Conservation (phyloP, 2,329 filamentous ascomycete genomes). For the Pseudocercospora eumusae region DNA sequence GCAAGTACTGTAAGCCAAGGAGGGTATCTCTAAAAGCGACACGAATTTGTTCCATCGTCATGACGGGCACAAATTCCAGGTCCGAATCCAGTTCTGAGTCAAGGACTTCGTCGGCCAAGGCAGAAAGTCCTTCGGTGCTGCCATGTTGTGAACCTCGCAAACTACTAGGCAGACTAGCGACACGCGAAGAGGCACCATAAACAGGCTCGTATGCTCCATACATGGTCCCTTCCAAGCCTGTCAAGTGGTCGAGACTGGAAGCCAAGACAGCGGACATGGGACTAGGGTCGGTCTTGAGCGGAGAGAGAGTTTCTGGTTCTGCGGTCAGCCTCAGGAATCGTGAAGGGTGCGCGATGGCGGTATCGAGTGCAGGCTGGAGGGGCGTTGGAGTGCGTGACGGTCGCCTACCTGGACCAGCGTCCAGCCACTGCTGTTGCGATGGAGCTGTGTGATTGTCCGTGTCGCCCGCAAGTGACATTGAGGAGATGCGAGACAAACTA, state of each 20-base stretch:
- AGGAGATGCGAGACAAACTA: conserved; percentile 41
- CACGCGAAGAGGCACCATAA: conserved; percentile 52
- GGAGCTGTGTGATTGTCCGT: conserved; percentile 17
- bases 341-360: conserved; percentile 20
- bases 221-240: conserved; percentile 74
- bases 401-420: conserved; percentile 27
- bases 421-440: conserved; percentile 25
- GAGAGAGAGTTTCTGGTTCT: conserved; percentile 33
- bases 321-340: conserved; percentile 32
- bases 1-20: conserved; percentile 85
- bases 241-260: conserved; percentile 32
- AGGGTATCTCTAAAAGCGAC: conserved; percentile 90
- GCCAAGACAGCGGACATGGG: conserved; percentile 11
- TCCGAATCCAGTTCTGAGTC: conserved; percentile 78
- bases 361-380: conserved; percentile 24
- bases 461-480: conserved; percentile 32
- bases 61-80: conserved; percentile 88
- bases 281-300: conserved; percentile 15
- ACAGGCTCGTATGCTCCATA: conserved; percentile 66
- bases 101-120: conserved; percentile 44
- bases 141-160: conserved; percentile 39
- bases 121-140: conserved; percentile 55
- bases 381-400: conserved; percentile 34
- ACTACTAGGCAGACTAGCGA: conserved; percentile 79
- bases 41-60: conserved; percentile 81